Evolutionary conservation across 768 basidiomycete species (phyloP).

Genomic region (Pholiota microspora): DNA sequence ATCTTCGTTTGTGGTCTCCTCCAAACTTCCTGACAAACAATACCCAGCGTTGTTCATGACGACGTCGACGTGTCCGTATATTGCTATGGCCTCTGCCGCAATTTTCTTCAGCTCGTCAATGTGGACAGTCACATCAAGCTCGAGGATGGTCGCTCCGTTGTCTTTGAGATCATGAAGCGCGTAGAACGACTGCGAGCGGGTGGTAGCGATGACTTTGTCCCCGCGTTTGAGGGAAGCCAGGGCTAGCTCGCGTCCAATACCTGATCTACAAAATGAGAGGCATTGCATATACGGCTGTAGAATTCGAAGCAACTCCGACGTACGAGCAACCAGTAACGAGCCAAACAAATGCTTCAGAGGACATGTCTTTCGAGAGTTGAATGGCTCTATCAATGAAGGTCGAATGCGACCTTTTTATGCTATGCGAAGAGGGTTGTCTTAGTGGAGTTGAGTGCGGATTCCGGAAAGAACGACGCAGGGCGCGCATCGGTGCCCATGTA

Average conservation of each 20-base stretch:
- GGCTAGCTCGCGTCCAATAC: slow-evolving; percentile 37
- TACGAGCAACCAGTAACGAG: no score
- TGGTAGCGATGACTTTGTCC: slow-evolving; percentile 48
- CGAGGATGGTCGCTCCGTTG: slow-evolving; percentile 11
- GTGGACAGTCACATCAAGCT: slow-evolving; percentile 10
- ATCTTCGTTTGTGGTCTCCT: slow-evolving; percentile 41
- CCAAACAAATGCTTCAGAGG: no score
- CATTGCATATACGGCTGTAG: no score
- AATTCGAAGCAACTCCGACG: no score
- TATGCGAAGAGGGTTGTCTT: no score
- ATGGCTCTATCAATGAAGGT: no score
- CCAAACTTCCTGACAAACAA: slow-evolving; percentile 26
- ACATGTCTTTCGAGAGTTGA: no score
- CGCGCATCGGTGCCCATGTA: no score
- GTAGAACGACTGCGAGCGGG: slow-evolving; percentile 32
- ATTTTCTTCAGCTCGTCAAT: slow-evolving; percentile 25
- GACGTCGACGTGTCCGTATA: slow-evolving; percentile 39
- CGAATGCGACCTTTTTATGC: no score
- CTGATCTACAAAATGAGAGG: slow-evolving; percentile 26
- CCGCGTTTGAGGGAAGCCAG: slow-evolving; percentile 39
- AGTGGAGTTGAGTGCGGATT: no score
- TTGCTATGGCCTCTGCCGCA: slow-evolving; percentile 27
- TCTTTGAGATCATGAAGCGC: slow-evolving; percentile 28
- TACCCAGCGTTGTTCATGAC: slow-evolving; percentile 45
- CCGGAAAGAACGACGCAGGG: no score